Evolutionary conservation across 345 rosid genomes (phyloP), one percentile per base, ranked within the genome.

Genomic region (Aquilaria yunnanensis): DNA sequence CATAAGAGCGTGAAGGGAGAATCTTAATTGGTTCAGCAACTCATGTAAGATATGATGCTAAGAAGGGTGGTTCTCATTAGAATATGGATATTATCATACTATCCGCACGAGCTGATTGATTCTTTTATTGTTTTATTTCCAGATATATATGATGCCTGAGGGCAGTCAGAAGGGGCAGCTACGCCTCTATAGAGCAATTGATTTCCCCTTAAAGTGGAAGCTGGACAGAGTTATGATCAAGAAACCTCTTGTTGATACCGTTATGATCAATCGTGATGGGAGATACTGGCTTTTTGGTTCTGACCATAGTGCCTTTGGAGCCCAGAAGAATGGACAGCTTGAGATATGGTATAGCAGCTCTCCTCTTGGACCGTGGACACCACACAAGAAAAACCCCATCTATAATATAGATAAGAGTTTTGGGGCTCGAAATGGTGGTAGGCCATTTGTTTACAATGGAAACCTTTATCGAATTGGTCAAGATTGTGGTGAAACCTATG

Each of bases 61-160:
- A 10, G 33, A 30, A 14, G 32, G 32, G 46, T 63, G 10, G 1
- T 54, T 32, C 12, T 29, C 9, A 32, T 41, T 23, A 16, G 51
- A n/a, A 29, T 14, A 41, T 37, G 10, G 12, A 6, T 14, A 47
- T 64, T 10, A 9, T 37, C 43, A 37, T 37, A 37, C 43, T 9
- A 37, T 9, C 5, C 8, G 43, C 43, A 5, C 8, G 8, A 37
- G 43, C 8, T 37, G 8, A 37, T 4, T 37, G 43, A 37, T 37
- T 9, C 43, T 37, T 37, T 37, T 4, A 37, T 37, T 37, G 43
- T 67, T 37, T 54, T 58, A 69, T 47, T 23, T 72, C 43, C 79
- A 94, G 99, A 83, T 88, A 72, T 94, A 90, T 71, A 86, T 94
- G 99, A 76, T 94, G 84, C 99, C 99, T 6, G 99, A 94, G 80